Evolutionary conservation across 176 grass and related monocot species (phyloP).

Genomic region (Eleusine coracana): DNA sequence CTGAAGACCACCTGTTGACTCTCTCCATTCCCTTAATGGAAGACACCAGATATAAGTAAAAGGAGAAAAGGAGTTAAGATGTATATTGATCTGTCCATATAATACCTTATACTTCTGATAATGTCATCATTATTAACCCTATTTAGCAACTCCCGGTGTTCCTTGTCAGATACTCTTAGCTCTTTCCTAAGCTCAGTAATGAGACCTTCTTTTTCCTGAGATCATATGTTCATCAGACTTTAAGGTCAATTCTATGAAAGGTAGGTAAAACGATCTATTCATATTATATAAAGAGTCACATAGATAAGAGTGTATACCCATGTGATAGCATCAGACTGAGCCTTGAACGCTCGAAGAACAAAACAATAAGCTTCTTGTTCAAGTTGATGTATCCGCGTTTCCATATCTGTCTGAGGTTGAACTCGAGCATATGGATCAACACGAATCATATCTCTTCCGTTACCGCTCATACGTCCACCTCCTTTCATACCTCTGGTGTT

Average conservation of each 20-base stretch:
- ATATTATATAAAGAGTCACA: conserved; percentile 1
- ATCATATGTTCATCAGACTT: conserved; percentile 11
- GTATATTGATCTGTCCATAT: background rate
- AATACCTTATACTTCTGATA: conserved; percentile 73
- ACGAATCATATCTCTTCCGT: conserved; percentile 59
- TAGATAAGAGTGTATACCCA: conserved; percentile 46
- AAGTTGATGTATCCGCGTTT: conserved; percentile 75
- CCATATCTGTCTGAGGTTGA: conserved; percentile 70
- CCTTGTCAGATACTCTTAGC: conserved; percentile 73
- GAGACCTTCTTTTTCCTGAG: conserved; percentile 81
- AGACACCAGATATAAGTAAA: conserved; percentile 1
- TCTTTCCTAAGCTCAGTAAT: conserved; percentile 85
- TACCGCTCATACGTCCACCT: conserved; percentile 59
- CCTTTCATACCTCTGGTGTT: conserved; percentile 58
- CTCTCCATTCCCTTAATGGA: conserved; percentile 40
- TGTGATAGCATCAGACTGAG: conserved; percentile 78
- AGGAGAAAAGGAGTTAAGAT: background rate
- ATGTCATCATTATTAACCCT: conserved; percentile 74
- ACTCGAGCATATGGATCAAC: conserved; percentile 54
- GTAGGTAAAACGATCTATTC: background rate
- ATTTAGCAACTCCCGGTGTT: conserved; percentile 69
- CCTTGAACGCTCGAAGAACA: conserved; percentile 84
- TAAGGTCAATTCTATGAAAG: conserved; percentile 1
- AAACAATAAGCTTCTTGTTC: conserved; percentile 89
- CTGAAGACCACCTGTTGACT: conserved; percentile 48